Base-by-base conservation (phyloP, 108 stramenopile genomes). In the Conticribra guillardii region DNA sequence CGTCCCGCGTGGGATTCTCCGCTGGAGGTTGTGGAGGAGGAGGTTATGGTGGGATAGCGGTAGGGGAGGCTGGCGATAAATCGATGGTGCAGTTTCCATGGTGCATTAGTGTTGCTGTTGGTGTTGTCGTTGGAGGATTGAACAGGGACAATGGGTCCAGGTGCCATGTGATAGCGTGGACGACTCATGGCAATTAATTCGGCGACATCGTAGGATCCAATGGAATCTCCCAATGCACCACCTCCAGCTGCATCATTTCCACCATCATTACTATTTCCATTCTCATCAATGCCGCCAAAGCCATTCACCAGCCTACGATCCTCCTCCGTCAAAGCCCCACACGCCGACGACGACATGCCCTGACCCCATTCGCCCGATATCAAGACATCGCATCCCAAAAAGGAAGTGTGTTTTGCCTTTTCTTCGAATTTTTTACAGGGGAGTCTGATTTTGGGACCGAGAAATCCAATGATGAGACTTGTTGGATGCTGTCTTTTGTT, bases 321-420 rank as follows among this genome's bases (percentile, higher is more conserved):
- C 22, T 66, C 71, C 14, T 49, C 34, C 1, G 76, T 49, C 21
- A 62, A 73, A 54, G 58, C 72, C 24, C 67, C 74, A 22, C 53
- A 57, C n/a, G 21, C 50, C 17, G 71, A 34, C n/a, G 84, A 71
- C 62, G 86, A 86, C 79, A 93, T 91, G 23, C 93, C 93, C 74
- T 94, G 93, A 26, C 89, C 89, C 88, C 87, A 89, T 59, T 94
- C 90, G 0, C 74, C 54, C 14, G 87, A 81, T 53, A 94, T 70
- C 14, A 94, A 64, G 17, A 94, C 73, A 67, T 94, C 93, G 52
- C 93, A 94, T 45, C 88, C 87, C 41, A 74, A 54, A 61, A 81
- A 85, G 0, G 76, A 79, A 21, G 76, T 63, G 55, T 85, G 84
- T 44, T 76, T 73, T 14, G 81, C 47, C 60, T 85, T 84, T 26